Base-by-base conservation (phyloP, 2,329 filamentous ascomycete species). In the Epichloe elymi region DNA sequence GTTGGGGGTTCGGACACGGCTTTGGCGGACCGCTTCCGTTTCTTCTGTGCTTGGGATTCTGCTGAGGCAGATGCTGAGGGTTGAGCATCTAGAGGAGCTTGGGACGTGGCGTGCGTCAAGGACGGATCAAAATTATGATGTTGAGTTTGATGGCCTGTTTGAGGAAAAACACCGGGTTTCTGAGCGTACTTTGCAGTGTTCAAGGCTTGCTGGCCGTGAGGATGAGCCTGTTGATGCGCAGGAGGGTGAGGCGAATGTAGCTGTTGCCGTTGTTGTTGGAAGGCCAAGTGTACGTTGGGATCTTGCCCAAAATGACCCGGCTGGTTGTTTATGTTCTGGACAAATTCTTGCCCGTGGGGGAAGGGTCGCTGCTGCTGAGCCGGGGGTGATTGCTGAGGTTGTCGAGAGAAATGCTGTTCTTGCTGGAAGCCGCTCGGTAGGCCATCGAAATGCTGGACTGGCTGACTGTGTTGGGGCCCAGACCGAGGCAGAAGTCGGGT, bases 1-100 rank as follows among this genome's bases (percentile, higher is more conserved):
- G 33, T 19, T 12, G 48, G 5, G n/a, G 35, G 5, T 19, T 49
- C 48, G 40, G 20, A 30, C 33, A 26, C 40, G 26, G 20, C 19
- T 56, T 64, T 71, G 2, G 55, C 42, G 4, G 51, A 53, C 3
- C 67, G 63, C 54, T 71, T 72, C 39, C 67, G 65, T 59, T 68
- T 71, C 58, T 69, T 71, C 3, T 45, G 42, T 14, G 58, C 58
- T 17, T 59, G 56, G 17, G 63, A 62, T 20, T 68, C 65, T 38
- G 54, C 53, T 10, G 56, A 49, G 7, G 51, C 51, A 5, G 51
- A 30, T 26, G 35, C 49, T 36, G 50, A 17, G 2, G 45, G 37
- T 35, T 46, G 20, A n/a, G 17, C 19, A 7, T 40, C 19, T 7
- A 36, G 38, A 23, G 51, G 33, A 38, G 35, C 19, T 26, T 33